Conservation (phyloP, 768 basidiomycete genomes). For the Mrakia frigida region DNA sequence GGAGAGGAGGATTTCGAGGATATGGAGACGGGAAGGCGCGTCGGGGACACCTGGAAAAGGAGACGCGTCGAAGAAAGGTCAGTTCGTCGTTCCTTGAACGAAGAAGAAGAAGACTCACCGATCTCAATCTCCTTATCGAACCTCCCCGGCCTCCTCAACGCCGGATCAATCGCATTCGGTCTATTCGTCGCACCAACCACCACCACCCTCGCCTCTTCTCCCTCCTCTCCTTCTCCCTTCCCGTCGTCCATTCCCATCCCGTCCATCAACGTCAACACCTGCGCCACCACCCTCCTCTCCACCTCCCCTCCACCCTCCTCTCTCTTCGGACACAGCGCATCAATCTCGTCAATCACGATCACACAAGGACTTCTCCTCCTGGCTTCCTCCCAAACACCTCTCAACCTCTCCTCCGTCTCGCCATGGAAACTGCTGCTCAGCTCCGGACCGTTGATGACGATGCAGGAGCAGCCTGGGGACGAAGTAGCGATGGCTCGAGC, state of each 20-base stretch:
- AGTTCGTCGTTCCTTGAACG: background rate
- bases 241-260: slow-evolving; percentile 62
- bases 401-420: slow-evolving; percentile 85
- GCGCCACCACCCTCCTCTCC: slow-evolving; percentile 92
- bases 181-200: slow-evolving; percentile 95
- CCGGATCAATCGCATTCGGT: slow-evolving; percentile 92
- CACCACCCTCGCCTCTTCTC: slow-evolving; percentile 63
- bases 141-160: slow-evolving; percentile 77
- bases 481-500: slow-evolving; percentile 90
- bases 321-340: slow-evolving; percentile 83
- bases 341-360: slow-evolving; percentile 91
- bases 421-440: slow-evolving; percentile 94
- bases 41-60: slow-evolving; percentile 70
- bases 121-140: slow-evolving; percentile 96
- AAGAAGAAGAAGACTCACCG: slow-evolving; percentile 48
- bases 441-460: slow-evolving; percentile 92
- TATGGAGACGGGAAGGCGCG: slow-evolving; percentile 72
- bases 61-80: background rate
- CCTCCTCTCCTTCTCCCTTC: slow-evolving; percentile 38
- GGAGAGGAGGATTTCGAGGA: slow-evolving; percentile 74
- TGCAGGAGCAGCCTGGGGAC: slow-evolving; percentile 68
- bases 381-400: slow-evolving; percentile 84
- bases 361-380: slow-evolving; percentile 78
- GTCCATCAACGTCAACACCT: slow-evolving; percentile 87
- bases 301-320: slow-evolving; percentile 93